Base-by-base conservation (phyloP, 371 early-diverging fungal genomes). In the Umbelopsis sp. region DNA sequence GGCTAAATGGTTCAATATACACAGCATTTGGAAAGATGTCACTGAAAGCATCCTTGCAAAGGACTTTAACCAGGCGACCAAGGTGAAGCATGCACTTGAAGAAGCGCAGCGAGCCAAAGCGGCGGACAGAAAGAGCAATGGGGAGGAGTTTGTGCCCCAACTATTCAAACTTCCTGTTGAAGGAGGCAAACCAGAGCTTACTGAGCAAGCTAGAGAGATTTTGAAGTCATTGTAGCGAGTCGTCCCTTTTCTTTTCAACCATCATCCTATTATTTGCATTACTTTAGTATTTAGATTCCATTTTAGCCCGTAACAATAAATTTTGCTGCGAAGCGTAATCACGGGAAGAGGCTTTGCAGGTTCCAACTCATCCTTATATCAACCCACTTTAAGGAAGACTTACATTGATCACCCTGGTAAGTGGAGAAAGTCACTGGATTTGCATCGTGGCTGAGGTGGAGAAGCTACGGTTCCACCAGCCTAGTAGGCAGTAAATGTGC, bases 71-170 rank as follows among this genome's bases (percentile, higher is more conserved):
- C 75, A 76, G 4, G 88, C 88, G 4, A 87, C 87, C 12, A 79
- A 80, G 76, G 73, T 76, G 50, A 87, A 87, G 65, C 74, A 77
- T 24, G 70, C 52, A 1, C 74, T 87, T 65, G 88, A 87, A 73
- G 88, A 87, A 44, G 20, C 38, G 4, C 87, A 87, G 73, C 75
- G 88, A 22, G 51, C 72, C 48, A 69, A 69, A 65, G 80, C 82
- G 0, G 76, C 73, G 4, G 78, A 75, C 51, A 66, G 77, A 62
- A 82, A 82, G 48, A 70, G 70, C 62, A 67, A 65, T 11, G 72
- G 71, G 7, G 50, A 68, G 48, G 74, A 68, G 24, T 70, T 68
- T 66, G 57, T 44, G 11, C 51, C 71, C 29, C 50, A 52, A 9
- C 63, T 62, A 44, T 74, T 74, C 44, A 35, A 74, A 22, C 37